These are phyloP conservation scores for Cryptomeria japonica DNA, from an alignment of 75 land plant genomes.

Conservation along the genomic window DNA sequence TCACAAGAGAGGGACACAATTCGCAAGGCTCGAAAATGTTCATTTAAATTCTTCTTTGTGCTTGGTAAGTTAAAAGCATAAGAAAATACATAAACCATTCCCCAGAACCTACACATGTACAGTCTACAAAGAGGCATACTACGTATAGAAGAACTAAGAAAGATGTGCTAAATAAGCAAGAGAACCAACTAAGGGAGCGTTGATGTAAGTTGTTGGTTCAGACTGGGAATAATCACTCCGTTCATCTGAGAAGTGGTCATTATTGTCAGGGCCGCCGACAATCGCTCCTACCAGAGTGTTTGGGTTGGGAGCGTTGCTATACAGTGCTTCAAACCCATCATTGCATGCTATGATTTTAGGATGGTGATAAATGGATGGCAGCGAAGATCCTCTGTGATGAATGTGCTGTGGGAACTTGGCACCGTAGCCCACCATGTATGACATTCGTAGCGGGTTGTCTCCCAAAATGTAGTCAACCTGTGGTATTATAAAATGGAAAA, in stretches of 20 bases:
- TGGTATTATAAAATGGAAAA: not conserved
- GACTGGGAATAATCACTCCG: conserved; percentile 63
- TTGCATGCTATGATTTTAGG: conserved; percentile 54
- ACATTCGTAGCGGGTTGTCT: conserved; percentile 59
- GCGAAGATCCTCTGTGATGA: conserved; percentile 90
- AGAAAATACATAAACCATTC: too few relatives aligned
- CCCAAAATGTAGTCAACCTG: conserved; percentile 98
- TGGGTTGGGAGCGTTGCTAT: conserved; percentile 67
- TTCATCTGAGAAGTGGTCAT: conserved; percentile 64
- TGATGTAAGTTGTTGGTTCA: conserved; percentile 90
- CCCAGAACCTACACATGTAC: too few relatives aligned
- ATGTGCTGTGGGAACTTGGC: conserved; percentile 59
- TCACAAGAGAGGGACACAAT: too few relatives aligned
- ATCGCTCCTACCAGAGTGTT: conserved; percentile 77
- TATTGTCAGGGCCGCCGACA: conserved; percentile 82
- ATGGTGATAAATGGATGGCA: conserved; percentile 53
- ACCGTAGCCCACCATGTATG: conserved; percentile 97
- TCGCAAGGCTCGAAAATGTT: too few relatives aligned
- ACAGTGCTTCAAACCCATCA: conserved; percentile 37
- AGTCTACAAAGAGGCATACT: too few relatives aligned
- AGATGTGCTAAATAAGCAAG: conserved; percentile 61
- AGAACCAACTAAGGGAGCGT: conserved; percentile 85
- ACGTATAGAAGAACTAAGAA: not conserved
- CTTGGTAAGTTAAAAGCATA: too few relatives aligned
- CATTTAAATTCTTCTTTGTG: too few relatives aligned